Evolutionary conservation across 2,329 filamentous ascomycete genomes (phyloP), one percentile per base, ranked within the genome.

Genomic region (Bimuria novae-zelandiae): DNA sequence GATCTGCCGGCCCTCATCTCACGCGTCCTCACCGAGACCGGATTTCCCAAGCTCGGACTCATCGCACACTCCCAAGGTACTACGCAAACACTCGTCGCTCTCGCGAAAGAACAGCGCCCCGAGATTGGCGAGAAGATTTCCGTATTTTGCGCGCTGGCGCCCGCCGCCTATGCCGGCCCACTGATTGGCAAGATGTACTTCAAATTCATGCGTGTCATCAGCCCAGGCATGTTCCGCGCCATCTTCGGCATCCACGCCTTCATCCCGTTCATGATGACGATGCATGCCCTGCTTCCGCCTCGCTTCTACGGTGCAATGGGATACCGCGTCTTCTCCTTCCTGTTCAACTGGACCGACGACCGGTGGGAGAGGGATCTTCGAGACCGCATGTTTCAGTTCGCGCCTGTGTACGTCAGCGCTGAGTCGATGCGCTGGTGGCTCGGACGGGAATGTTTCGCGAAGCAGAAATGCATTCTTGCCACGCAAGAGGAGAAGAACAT

Each of bases 351-450:
- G 92, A 86, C 84, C 0, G 92, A 97, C 68, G 77, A 73, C 8
- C 83, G 90, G 7, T 97, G 93, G 93, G 93, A 97, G 57, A 84
- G 86, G 7, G 90, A 82, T 6, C 76, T 96, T 12, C 81, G 89
- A 53, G 78, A 90, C 68, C 86, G 93, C 36, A 88, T 95, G 82
- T 97, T 97, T 71, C 90, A 94, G 65, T 97, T 96, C 61, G 86
- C 91, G 0, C 93, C 93, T 1, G 90, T 96, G 0, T 96, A 95
- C 65, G 90, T 97, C 45, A 91, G 87, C 62, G 84, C 90, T 0
- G 92, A 97, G 75, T 88, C 86, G 53, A 96, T 97, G 90, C 82
- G 90, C 5, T 97, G 93, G 93, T 97, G 93, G 93, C 81, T 97
- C 0, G 93, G 92, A 0, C 79, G 87, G 3, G 90, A 94, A 63